Conservation (phyloP, 176 grass and related monocot species). For the Carex scoparia region DNA sequence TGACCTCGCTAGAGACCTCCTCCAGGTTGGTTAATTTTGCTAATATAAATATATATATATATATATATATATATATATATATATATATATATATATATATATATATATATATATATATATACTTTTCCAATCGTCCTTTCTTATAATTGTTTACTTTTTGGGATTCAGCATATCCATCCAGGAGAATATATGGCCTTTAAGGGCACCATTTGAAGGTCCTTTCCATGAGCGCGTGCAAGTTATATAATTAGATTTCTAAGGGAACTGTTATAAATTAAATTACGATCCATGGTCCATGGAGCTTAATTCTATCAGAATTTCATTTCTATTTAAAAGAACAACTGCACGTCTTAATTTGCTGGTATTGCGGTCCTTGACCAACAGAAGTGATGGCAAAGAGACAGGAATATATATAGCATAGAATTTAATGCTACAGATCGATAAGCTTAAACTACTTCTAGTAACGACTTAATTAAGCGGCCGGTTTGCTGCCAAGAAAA, state of each 20-base stretch:
- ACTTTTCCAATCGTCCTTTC: too few relatives aligned
- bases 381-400: neutral
- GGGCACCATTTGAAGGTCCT: too few relatives aligned
- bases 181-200: too few relatives aligned
- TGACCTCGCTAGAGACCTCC: constrained; percentile 71
- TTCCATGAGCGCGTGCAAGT: too few relatives aligned
- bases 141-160: neutral
- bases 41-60: neutral
- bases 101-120: too few relatives aligned
- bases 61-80: too few relatives aligned
- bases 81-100: too few relatives aligned
- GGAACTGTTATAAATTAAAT: neutral
- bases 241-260: neutral
- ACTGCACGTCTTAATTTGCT: neutral
- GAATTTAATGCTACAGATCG: neutral
- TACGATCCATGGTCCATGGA: neutral
- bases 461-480: neutral
- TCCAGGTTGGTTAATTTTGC: constrained; percentile 39
- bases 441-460: neutral
- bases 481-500: neutral
- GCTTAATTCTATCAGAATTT: neutral
- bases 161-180: neutral
- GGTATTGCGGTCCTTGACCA: neutral
- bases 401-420: constrained; percentile 22
- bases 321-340: neutral